Conservation (phyloP, 768 basidiomycete genomes). For the Gymnopilus dilepis region DNA sequence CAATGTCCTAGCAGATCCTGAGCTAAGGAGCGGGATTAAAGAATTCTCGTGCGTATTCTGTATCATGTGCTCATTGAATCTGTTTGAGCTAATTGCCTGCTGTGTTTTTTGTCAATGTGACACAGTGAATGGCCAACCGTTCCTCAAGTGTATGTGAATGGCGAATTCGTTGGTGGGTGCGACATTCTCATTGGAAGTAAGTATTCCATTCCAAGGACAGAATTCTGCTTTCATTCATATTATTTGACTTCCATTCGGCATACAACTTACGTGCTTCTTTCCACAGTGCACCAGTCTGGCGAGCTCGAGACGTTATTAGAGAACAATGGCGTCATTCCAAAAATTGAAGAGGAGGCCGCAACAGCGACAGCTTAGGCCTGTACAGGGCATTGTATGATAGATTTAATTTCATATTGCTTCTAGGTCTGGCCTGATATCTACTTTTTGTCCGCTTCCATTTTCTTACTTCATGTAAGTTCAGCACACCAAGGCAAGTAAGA, state of each 20-base stretch:
- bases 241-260: slow-evolving; percentile 1
- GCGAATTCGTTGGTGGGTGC: slow-evolving; percentile 96
- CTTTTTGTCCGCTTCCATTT: not conserved
- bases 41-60: slow-evolving; percentile 83
- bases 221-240: slow-evolving; percentile 1
- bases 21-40: slow-evolving; percentile 87
- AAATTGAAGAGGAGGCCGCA: slow-evolving; percentile 31
- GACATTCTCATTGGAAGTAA: slow-evolving; percentile 91
- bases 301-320: slow-evolving; percentile 86
- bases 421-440: not conserved
- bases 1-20: slow-evolving; percentile 86
- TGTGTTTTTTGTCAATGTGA: not conserved
- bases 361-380: slow-evolving; percentile 4
- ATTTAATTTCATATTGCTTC: not conserved
- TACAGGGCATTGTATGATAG: not conserved
- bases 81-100: not conserved
- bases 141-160: slow-evolving; percentile 92
- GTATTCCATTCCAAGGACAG: slow-evolving; percentile 38
- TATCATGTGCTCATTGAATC: not conserved
- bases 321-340: slow-evolving; percentile 72
- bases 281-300: slow-evolving; percentile 92
- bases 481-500: not conserved
- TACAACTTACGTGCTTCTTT: not conserved
- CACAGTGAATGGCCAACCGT: slow-evolving; percentile 96
- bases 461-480: too few species aligned